Evolutionary conservation across 148 eudicot genomes (phyloP).

Genomic region (Camellia lanceoleosa): DNA sequence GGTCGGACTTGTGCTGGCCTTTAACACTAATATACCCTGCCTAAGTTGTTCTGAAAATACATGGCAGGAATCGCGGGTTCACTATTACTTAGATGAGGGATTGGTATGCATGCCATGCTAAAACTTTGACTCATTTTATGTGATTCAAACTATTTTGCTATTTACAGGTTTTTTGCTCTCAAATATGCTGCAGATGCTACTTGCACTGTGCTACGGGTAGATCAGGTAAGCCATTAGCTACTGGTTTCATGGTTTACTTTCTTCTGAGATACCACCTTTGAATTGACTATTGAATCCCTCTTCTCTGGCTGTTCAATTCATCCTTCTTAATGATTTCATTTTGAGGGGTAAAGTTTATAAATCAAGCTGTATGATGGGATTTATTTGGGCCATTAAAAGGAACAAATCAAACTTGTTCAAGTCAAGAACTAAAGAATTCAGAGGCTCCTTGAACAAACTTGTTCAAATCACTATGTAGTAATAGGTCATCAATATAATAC

Average conservation of each 20-base stretch:
- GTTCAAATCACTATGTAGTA: not conserved
- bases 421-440: not conserved
- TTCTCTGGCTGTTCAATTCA: not conserved
- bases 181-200: conserved; percentile 94
- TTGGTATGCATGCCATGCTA: not conserved
- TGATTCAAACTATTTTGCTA: not conserved
- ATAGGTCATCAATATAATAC: not conserved
- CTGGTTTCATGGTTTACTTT: not conserved
- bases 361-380: not conserved
- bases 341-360: not conserved
- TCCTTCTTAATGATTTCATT: not conserved
- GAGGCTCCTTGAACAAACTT: not conserved
- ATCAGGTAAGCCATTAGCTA: conserved; percentile 42
- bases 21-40: not conserved
- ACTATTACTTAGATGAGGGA: not conserved
- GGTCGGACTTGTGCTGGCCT: conserved; percentile 5
- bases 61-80: too few relatives aligned
- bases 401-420: too few relatives aligned
- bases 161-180: conserved; percentile 78
- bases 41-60: too few relatives aligned
- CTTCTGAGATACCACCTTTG: not conserved
- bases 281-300: not conserved
- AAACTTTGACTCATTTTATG: too few relatives aligned
- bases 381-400: not conserved
- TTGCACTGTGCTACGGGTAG: conserved; percentile 89